These are phyloP conservation scores for Xeromyces bisporus DNA, from an alignment of 495 filamentous ascomycete species.

Conservation along the genomic window DNA sequence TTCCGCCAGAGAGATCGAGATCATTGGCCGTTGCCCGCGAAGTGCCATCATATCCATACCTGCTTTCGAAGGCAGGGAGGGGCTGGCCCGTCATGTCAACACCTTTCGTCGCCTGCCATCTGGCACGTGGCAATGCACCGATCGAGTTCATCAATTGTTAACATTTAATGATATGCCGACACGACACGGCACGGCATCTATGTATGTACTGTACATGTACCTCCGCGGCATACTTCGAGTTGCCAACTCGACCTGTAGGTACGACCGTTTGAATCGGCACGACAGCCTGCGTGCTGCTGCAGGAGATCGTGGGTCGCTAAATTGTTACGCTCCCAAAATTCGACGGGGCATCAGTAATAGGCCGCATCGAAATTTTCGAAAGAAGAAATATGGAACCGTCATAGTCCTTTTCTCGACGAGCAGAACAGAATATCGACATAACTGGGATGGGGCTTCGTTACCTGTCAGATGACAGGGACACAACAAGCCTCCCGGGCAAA, in stretches of 20 bases:
- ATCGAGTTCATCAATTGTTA: constrained; percentile 50
- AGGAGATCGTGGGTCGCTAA: constrained; percentile 87
- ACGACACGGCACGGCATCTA: constrained; percentile 52
- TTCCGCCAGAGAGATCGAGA: constrained; percentile 68
- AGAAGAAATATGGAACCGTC: no score
- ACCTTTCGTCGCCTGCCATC: constrained; percentile 59
- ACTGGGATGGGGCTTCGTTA: no score
- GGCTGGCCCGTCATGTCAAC: constrained; percentile 61
- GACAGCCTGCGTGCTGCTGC: constrained; percentile 66
- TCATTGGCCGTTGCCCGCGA: constrained; percentile 58
- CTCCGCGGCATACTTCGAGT: constrained; percentile 85
- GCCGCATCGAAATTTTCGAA: no score
- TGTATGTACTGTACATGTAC: no score
- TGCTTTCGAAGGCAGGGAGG: constrained; percentile 79
- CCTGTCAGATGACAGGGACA: no score
- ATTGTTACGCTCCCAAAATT: no score
- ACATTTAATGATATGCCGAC: no score
- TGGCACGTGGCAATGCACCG: constrained; percentile 71
- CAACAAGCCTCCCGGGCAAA: no score
- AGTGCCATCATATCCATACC: no score
- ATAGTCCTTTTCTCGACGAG: no score
- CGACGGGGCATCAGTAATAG: no score
- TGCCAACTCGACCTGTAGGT: constrained; percentile 62
- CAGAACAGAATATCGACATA: no score
- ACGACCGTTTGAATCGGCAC: constrained; percentile 84